Conservation (phyloP, 1,139 yeast genomes). For the Pichia inconspicua region DNA sequence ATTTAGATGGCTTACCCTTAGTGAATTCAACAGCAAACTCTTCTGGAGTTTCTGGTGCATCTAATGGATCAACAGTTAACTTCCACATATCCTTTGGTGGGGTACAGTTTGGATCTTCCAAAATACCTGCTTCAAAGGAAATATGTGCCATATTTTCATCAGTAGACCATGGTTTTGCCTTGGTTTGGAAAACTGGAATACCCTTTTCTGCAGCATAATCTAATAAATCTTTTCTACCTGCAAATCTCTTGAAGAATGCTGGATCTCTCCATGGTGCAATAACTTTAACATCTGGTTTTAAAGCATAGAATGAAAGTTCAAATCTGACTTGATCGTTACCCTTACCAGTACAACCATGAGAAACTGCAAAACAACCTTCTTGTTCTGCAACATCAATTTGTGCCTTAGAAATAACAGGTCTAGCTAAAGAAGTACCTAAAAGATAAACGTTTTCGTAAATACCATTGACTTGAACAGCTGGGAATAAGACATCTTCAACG, state of each 20-base stretch:
- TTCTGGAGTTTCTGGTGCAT: conserved; percentile 93
- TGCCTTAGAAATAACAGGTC: conserved; percentile 98
- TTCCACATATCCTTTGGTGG: conserved; percentile 99
- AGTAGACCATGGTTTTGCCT: conserved; percentile 99
- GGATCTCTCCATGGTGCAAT: conserved; percentile 99
- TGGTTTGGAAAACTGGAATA: conserved; percentile 93
- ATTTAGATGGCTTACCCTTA: conserved; percentile 82
- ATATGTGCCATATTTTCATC: conserved; percentile 98
- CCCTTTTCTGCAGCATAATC: conserved; percentile 88
- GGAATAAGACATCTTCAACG: conserved; percentile 86
- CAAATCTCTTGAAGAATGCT: conserved; percentile 86
- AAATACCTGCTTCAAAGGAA: conserved; percentile 96
- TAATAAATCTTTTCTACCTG: conserved; percentile 92
- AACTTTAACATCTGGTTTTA: conserved; percentile 92
- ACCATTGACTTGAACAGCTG: conserved; percentile 95
- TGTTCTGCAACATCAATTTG: conserved; percentile 95
- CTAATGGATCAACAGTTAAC: conserved; percentile 88
- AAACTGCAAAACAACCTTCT: conserved; percentile 96
- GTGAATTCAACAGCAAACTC: conserved; percentile 73
- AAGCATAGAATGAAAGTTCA: conserved; percentile 92
- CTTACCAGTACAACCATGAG: conserved; percentile 99
- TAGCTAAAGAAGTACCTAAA: conserved; percentile 93
- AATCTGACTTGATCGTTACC: conserved; percentile 99
- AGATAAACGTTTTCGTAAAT: conserved; percentile 94
- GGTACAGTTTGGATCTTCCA: conserved; percentile 96